These are phyloP conservation scores for Coemansia sp. DNA, from an alignment of 192 early-diverging fungal species.

Conservation along the genomic window DNA sequence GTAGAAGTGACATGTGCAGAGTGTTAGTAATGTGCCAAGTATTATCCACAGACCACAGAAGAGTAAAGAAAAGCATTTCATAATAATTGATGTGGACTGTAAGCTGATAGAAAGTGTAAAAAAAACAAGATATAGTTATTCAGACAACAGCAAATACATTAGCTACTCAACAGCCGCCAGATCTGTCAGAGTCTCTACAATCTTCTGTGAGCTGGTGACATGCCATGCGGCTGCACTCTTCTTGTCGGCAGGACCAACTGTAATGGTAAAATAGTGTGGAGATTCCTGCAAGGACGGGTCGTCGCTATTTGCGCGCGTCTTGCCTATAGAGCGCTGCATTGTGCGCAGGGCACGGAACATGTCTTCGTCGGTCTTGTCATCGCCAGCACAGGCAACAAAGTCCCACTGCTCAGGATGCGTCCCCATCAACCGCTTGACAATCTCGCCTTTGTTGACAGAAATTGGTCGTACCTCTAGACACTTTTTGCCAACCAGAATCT, in stretches of 20 bases:
- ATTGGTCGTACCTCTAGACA: slow-evolving; percentile 94
- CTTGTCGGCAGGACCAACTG: slow-evolving; percentile 83
- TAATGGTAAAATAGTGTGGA: slow-evolving; percentile 68
- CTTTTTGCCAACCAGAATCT: slow-evolving; percentile 95
- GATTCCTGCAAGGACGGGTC: slow-evolving; percentile 10
- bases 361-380: slow-evolving; percentile 97
- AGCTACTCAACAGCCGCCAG: slow-evolving; percentile 16
- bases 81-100: background rate
- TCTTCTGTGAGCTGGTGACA: slow-evolving; percentile 55
- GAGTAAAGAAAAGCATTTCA: too few relatives aligned
- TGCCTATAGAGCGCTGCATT: slow-evolving; percentile 21
- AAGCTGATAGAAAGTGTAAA: background rate
- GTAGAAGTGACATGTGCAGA: too few relatives aligned
- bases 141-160: background rate
- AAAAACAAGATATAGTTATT: background rate
- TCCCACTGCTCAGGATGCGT: slow-evolving; percentile 65
- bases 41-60: too few relatives aligned
- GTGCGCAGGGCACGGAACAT: slow-evolving; percentile 81
- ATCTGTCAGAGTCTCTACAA: slow-evolving; percentile 28
- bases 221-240: slow-evolving; percentile 88
- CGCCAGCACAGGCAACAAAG: slow-evolving; percentile 95
- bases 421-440: slow-evolving; percentile 81
- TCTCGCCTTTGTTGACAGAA: slow-evolving; percentile 95
- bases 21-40: too few relatives aligned
- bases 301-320: slow-evolving; percentile 5